A percentile compares a stretch with the other conserved stretches of the same genome.
Evolutionary conservation across 345 rosid species (phyloP).

Genomic region (Lepidium africanum): DNA sequence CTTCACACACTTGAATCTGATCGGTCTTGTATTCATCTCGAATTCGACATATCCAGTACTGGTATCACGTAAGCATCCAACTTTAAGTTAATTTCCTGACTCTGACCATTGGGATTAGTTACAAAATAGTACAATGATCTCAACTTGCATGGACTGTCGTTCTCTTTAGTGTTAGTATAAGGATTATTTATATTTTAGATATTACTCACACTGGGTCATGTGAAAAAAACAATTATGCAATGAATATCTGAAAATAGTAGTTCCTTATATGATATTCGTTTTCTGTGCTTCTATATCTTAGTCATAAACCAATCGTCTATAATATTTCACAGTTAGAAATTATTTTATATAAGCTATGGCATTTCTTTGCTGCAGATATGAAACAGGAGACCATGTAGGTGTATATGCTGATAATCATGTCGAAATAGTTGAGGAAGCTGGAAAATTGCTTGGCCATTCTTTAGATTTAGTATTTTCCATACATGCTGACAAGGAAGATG

Average conservation of each 20-base stretch:
- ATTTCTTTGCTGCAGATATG: conserved; percentile 53
- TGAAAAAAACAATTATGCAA: neutral
- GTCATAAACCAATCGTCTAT: neutral
- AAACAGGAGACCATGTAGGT: conserved; percentile 96
- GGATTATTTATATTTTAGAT: neutral
- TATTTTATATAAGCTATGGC: neutral
- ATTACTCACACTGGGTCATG: neutral
- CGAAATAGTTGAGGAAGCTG: conserved; percentile 74
- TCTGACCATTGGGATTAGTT: neutral
- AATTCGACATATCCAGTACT: conserved; percentile 74
- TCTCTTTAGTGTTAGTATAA: neutral
- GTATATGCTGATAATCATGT: conserved; percentile 63
- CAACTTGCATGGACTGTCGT: neutral
- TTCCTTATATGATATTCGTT: neutral
- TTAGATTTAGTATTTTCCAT: conserved; percentile 67
- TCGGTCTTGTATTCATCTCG: conserved; percentile 91
- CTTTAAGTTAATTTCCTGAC: neutral
- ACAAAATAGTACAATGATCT: neutral
- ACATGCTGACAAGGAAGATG: conserved; percentile 71
- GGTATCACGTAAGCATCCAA: conserved; percentile 52
- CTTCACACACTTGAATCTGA: conserved; percentile 87
- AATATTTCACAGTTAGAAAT: neutral
- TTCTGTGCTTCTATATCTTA: neutral
- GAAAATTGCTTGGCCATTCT: conserved; percentile 57
- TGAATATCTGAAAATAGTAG: neutral